These are phyloP conservation scores for Trichothecium roseum DNA, from an alignment of 2,329 filamentous ascomycete species.

Conservation along the genomic window DNA sequence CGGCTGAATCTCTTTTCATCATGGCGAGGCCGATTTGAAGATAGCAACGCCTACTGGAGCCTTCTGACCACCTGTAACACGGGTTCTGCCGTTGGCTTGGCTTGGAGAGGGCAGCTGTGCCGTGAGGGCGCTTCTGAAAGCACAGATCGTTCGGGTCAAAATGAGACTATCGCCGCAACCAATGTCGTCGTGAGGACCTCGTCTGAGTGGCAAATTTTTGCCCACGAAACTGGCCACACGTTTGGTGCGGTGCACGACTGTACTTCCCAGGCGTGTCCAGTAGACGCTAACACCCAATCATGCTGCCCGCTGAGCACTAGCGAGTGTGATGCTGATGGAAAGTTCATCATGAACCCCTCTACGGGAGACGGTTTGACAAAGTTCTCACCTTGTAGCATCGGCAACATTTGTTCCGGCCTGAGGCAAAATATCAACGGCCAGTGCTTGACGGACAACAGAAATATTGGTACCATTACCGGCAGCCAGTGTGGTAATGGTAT, in stretches of 20 bases:
- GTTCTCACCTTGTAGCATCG: slow-evolving; percentile 84
- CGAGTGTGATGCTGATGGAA: slow-evolving; percentile 64
- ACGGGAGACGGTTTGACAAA: slow-evolving; percentile 60
- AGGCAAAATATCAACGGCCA: slow-evolving; percentile 62
- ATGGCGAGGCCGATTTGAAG: slow-evolving; percentile 71
- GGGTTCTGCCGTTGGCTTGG: slow-evolving; percentile 75
- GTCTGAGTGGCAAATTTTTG: slow-evolving; percentile 91
- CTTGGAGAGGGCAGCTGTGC: slow-evolving; percentile 88
- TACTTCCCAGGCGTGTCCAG: slow-evolving; percentile 56
- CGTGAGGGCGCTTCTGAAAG: slow-evolving; percentile 44
- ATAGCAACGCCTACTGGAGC: slow-evolving; percentile 89
- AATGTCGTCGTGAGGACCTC: slow-evolving; percentile 82
- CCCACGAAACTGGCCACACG: slow-evolving; percentile 87
- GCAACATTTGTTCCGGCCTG: slow-evolving; percentile 87
- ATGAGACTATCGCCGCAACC: slow-evolving; percentile 70
- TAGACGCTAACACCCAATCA: slow-evolving; percentile 37
- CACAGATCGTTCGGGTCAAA: slow-evolving; percentile 29
- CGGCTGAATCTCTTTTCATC: slow-evolving; percentile 79
- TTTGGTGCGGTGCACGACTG: slow-evolving; percentile 97
- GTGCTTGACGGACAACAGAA: slow-evolving; percentile 79
- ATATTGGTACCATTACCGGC: slow-evolving; percentile 70
- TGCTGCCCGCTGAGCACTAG: slow-evolving; percentile 69
- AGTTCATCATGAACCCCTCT: slow-evolving; percentile 94
- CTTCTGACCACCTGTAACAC: slow-evolving; percentile 75
- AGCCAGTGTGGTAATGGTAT: slow-evolving; percentile 94